Conservation (phyloP, 306 rosid genomes). For the Fragaria iinumae region DNA sequence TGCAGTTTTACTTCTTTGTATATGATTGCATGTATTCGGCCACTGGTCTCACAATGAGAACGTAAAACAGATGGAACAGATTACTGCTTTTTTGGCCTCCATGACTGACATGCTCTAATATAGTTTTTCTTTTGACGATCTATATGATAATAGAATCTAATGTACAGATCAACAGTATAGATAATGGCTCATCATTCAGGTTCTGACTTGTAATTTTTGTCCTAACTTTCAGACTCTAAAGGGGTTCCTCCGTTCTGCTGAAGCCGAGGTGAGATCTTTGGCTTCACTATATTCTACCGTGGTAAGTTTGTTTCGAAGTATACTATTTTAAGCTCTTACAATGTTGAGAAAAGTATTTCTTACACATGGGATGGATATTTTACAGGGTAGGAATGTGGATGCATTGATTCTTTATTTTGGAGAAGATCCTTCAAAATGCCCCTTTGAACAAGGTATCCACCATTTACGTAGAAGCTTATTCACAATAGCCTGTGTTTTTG, state of each 20-base stretch:
- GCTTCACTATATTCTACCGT: conserved; percentile 77
- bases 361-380: conserved; percentile 28
- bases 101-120: too few species aligned
- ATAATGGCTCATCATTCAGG: not conserved
- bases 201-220: conserved; percentile 1
- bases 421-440: conserved; percentile 88
- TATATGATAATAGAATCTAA: not conserved
- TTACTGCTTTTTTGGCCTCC: not conserved
- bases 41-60: not conserved
- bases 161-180: not conserved
- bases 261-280: conserved; percentile 85
- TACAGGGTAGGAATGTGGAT: conserved; percentile 88
- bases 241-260: conserved; percentile 74
- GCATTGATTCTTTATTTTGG: conserved; percentile 85
- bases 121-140: too few species aligned
- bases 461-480: not conserved
- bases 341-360: conserved; percentile 8
- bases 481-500: not conserved
- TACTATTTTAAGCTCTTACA: not conserved
- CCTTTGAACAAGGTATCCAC: conserved; percentile 79
- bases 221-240: conserved; percentile 51
- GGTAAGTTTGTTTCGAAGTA: conserved; percentile 47
- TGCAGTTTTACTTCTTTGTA: not conserved
- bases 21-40: not conserved
- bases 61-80: not conserved